Evolutionary conservation across 495 filamentous ascomycete genomes (phyloP), one percentile per base, ranked within the genome.

Genomic region (Xylaria scruposa): DNA sequence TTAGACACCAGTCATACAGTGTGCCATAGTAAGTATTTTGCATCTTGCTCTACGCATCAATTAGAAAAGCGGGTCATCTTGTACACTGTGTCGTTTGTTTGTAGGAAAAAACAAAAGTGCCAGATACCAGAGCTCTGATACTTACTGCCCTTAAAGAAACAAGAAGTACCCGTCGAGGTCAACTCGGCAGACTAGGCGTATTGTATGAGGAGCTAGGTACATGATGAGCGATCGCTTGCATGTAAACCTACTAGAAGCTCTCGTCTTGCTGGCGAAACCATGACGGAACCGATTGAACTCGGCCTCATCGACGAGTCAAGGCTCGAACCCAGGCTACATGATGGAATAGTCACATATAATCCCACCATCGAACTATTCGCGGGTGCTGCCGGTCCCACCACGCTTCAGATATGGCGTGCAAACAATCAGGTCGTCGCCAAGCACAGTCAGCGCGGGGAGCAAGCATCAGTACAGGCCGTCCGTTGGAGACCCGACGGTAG

Each of bases 401-500:
- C 86, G 5, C 90, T 92, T 3, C 91, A 95, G 75, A 89, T 92
- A 7, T 88, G 78, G 82, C 83, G 80, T 67, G 80, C 77, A 73
- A 85, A 80, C 73, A 82, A 78, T n/a, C 81, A 82, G 72, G 64
- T 79, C 29, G 79, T 87, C 10, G 81, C 81, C 15, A 85, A 82
- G 76, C 86, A 85, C 76, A 85, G 76, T 79, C 84, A 78, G 36
- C 80, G 80, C 42, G 82, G 77, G 47, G 87, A 89, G 70, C 80
- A 78, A 46, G 82, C 86, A n/a, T 85, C 85, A 72, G 85, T 89
- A 40, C 81, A 86, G 60, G 85, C 80, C 59, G 73, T 95, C 54
- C 81, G 79, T 64, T 97, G 94, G 94, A 96, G 95, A 80, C 87
- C 86, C 60, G 92, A 96, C 80, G 94, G 94, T 92, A 81, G 70